These are phyloP conservation scores for Pecoramyces ruminantium DNA, from an alignment of 192 early-diverging fungal genomes.

Conservation along the genomic window DNA sequence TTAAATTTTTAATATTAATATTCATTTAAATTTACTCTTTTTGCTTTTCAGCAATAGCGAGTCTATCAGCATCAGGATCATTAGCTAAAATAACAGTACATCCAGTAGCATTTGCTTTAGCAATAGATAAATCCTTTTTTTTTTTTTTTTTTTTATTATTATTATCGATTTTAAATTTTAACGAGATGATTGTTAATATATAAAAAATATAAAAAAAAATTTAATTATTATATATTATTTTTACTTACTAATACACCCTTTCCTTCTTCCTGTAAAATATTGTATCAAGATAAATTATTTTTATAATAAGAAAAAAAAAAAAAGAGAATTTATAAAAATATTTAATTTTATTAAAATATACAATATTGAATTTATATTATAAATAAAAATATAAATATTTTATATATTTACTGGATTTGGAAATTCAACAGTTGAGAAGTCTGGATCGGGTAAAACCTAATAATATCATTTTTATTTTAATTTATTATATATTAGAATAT, in stretches of 20 bases:
- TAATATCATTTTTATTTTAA: too few species aligned
- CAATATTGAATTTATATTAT: background rate
- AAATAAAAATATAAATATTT: background rate
- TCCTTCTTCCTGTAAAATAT: constrained; percentile 58
- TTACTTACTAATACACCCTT: constrained; percentile 52
- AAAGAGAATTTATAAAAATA: too few species aligned
- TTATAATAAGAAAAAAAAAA: too few species aligned
- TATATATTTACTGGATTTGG: constrained; percentile 23
- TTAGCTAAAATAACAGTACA: constrained; percentile 65
- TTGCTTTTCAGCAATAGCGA: constrained; percentile 60
- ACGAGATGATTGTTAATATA: too few species aligned
- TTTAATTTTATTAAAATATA: too few species aligned
- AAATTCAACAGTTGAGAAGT: constrained; percentile 78
- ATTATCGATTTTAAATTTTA: too few species aligned
- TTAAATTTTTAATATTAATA: too few species aligned
- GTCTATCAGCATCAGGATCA: constrained; percentile 87
- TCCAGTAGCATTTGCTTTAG: constrained; percentile 34
- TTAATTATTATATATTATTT: background rate
- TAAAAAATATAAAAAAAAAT: too few species aligned
- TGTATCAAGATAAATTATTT: too few species aligned
- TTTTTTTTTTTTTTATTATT: too few species aligned
- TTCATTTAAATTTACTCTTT: constrained; percentile 22
- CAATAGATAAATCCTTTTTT: constrained; percentile 39
- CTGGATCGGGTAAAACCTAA: constrained; percentile 52
- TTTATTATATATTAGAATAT: too few species aligned